Evolutionary conservation across 208 protist species (phyloP).

Genomic region (Naegleria fowleri): DNA sequence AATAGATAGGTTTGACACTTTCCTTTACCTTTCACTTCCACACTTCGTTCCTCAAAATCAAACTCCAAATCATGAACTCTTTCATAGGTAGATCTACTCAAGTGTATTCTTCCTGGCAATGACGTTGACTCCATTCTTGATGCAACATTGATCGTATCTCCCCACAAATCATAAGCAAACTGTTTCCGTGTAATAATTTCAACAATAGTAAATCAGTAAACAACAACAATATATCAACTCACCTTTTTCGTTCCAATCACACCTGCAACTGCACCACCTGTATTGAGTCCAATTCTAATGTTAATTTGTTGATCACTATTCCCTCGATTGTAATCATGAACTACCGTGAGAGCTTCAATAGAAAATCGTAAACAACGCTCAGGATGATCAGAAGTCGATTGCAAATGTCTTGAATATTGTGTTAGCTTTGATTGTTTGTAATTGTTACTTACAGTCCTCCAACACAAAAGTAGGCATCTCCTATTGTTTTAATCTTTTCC

Average conservation of each 20-base stretch:
- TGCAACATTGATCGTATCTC: slow-evolving; percentile 52
- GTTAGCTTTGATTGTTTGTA: not conserved
- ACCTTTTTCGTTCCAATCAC: not conserved
- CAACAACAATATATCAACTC: too few species aligned
- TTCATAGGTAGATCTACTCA: slow-evolving; percentile 45
- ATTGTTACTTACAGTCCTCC: not conserved
- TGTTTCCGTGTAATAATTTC: slow-evolving; percentile 36
- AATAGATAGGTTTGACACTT: not conserved
- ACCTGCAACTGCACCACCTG: not conserved
- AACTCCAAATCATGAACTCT: slow-evolving; percentile 25
- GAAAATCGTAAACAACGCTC: not conserved
- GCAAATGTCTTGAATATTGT: too few species aligned
- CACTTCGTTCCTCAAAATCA: not conserved
- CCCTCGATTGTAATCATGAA: not conserved
- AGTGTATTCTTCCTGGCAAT: slow-evolving; percentile 36
- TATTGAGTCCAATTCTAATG: not conserved
- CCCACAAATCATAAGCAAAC: slow-evolving; percentile 56
- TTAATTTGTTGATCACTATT: not conserved
- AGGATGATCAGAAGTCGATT: not conserved
- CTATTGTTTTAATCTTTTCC: slow-evolving; percentile 37
- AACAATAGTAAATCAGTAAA: too few species aligned
- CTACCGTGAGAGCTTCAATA: not conserved
- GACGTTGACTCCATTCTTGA: slow-evolving; percentile 31
- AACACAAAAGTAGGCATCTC: slow-evolving; percentile 32
- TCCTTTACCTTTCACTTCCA: not conserved